phyloP scores from a whole-genome alignment of 139 green algal genomes.

The Eudorina sp. region DNA sequence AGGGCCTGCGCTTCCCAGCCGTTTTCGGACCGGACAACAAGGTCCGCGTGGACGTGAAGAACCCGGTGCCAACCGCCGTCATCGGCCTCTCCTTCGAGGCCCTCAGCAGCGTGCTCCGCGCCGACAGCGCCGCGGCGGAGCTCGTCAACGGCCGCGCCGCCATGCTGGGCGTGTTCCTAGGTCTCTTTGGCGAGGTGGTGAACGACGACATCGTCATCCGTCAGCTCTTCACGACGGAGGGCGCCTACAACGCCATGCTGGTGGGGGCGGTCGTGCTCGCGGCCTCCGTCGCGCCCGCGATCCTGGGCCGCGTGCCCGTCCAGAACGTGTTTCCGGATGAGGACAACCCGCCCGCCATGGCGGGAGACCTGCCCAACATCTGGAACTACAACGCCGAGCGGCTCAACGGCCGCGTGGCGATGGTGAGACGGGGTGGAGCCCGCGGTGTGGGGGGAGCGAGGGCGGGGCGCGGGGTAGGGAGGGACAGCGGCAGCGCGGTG shows the following conservation, averaged over 20 bases:
- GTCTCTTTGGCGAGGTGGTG: constrained; percentile 23
- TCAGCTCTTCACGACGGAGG: constrained; percentile 42
- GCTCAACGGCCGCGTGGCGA: constrained; percentile 44
- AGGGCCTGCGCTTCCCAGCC: constrained; percentile 40
- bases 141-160: constrained; percentile 40
- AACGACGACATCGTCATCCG: constrained; percentile 33
- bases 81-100: constrained; percentile 33
- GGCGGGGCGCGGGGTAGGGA: neutral
- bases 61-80: constrained; percentile 10
- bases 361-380: constrained; percentile 24
- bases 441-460: neutral
- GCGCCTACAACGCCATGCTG: constrained; percentile 34
- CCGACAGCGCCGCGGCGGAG: constrained; percentile 37
- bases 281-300: constrained; percentile 26
- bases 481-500: no score
- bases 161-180: constrained; percentile 38
- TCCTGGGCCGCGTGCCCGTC: constrained; percentile 39
- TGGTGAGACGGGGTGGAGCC: no score
- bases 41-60: constrained; percentile 23
- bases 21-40: constrained; percentile 45
- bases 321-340: constrained; percentile 43
- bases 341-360: neutral
- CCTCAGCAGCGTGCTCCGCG: constrained; percentile 24
- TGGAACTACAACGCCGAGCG: constrained; percentile 51
- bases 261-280: constrained; percentile 37